Conservation (phyloP, 805 yeast genomes). For the Cephaloascus albidus region DNA sequence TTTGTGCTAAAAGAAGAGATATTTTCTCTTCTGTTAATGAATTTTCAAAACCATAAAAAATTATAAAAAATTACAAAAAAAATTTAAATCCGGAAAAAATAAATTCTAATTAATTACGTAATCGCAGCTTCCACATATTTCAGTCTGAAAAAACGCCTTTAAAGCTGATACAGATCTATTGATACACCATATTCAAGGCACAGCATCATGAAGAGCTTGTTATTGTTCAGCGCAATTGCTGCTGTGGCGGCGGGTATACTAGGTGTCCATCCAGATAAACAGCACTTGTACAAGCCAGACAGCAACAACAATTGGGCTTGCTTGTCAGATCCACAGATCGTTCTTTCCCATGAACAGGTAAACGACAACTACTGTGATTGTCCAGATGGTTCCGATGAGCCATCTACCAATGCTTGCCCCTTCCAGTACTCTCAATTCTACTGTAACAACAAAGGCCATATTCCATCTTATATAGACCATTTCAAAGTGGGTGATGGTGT, state of each 20-base stretch:
- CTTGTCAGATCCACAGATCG: constrained; percentile 55
- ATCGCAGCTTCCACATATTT: too few species aligned
- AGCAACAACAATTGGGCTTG: constrained; percentile 58
- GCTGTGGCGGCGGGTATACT: constrained; percentile 3
- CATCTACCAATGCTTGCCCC: constrained; percentile 84
- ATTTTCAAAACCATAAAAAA: too few species aligned
- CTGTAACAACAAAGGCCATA: constrained; percentile 70
- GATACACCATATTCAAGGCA: too few species aligned
- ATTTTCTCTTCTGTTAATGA: too few species aligned
- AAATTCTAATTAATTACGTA: too few species aligned
- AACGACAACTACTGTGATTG: constrained; percentile 94
- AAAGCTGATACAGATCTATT: too few species aligned
- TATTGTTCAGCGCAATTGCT: constrained; percentile 1
- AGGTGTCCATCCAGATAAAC: constrained; percentile 30
- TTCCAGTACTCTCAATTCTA: constrained; percentile 38
- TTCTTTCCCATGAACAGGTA: constrained; percentile 48
- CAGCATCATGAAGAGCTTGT: too few species aligned
- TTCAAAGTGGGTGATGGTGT: constrained; percentile 78
- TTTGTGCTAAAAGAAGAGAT: too few species aligned
- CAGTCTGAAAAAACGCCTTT: too few species aligned
- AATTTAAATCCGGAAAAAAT: too few species aligned
- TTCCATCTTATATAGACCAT: constrained; percentile 53
- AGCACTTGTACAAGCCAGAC: constrained; percentile 41
- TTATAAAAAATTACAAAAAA: too few species aligned
- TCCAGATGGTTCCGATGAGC: constrained; percentile 97